Percentiles rank a stretch among this genome's conserved stretches.
phyloP scores from a whole-genome alignment of 2,329 filamentous ascomycete genomes.

The Aspergillus sp. region DNA sequence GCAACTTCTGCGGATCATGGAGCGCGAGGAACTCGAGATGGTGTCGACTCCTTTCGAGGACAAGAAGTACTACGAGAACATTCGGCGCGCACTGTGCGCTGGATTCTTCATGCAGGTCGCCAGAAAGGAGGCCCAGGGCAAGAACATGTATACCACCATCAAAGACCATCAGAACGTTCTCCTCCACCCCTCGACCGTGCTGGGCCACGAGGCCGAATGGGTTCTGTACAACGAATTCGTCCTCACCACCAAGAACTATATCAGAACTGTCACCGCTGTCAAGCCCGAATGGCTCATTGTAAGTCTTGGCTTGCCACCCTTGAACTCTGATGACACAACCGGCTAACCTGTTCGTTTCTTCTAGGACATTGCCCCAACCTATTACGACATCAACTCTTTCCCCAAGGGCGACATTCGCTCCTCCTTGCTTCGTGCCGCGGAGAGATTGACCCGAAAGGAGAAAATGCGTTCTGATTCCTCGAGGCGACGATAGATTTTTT shows the following conservation, averaged over 20 bases:
- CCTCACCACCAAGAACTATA: constrained; percentile 96
- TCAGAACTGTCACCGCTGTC: constrained; percentile 87
- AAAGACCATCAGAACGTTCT: constrained; percentile 95
- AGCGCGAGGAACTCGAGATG: constrained; percentile 81
- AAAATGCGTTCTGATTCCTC: constrained; percentile 43
- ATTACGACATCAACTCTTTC: constrained; percentile 85
- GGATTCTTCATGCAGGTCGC: constrained; percentile 99
- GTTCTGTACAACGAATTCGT: constrained; percentile 99
- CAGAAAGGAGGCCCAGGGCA: constrained; percentile 83
- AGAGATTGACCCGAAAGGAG: constrained; percentile 57
- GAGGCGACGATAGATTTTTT: constrained; percentile 30
- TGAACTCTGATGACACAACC: neutral
- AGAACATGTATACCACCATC: constrained; percentile 83
- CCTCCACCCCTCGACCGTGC: constrained; percentile 88
- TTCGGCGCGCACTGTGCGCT: constrained; percentile 83
- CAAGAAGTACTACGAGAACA: constrained; percentile 98
- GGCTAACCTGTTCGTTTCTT: constrained; percentile 30
- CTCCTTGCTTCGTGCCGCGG: constrained; percentile 54
- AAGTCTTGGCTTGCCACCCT: constrained; percentile 40
- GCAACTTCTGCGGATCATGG: constrained; percentile 96
- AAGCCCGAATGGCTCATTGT: constrained; percentile 93
- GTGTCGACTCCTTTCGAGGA: constrained; percentile 87
- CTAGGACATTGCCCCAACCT: constrained; percentile 87
- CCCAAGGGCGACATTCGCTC: constrained; percentile 81
- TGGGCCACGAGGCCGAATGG: constrained; percentile 90